Evolutionary conservation across 345 rosid species (phyloP), one percentile per base, ranked within the genome.

Genomic region (Bretschneidera sinensis): DNA sequence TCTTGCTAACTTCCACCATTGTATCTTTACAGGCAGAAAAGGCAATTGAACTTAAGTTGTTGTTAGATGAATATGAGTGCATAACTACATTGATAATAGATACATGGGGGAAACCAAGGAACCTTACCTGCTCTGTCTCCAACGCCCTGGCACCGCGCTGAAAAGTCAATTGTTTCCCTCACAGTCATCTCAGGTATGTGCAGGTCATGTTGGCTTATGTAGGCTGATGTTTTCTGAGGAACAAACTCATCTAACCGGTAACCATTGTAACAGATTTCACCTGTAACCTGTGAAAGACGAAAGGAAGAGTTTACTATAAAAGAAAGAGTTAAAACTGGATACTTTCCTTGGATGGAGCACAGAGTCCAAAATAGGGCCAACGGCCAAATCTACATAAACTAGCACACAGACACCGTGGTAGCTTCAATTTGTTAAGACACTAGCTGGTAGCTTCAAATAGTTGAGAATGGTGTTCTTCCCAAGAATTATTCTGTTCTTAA

Each of bases 171-270:
- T 18, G 88, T 82, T 64, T 86, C 94, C 71, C 88, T 78, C 17
- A 84, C 86, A 55, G 84, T 84, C 78, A 86, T 51, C 58, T 86
- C 86, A 48, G 80, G 80, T 23, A 84, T 80, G 57, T 86, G 94
- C 24, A 80, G 64, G 67, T 86, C 94, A 50, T 78, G 70, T 56
- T 84, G 94, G 64, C 94, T 78, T 61, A 84, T 75, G 51, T 84
- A 86, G 35, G 87, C 78, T 17, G 88, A 79, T 22, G 88, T 82
- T 63, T 81, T 82, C 57, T 82, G 80, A 0, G 94, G 86, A 24
- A 78, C 58, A 61, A 84, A 86, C 71, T 84, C 90, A 54, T 77
- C 68, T 56, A 82, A 60, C 49, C 52, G 68, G 69, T 76, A 70
- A 17, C 85, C 94, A 64, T 87, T 87, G 67, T 87, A 87, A 50